Conservation (phyloP, 73 alveolate genomes). For the Durusdinium trenchii region DNA sequence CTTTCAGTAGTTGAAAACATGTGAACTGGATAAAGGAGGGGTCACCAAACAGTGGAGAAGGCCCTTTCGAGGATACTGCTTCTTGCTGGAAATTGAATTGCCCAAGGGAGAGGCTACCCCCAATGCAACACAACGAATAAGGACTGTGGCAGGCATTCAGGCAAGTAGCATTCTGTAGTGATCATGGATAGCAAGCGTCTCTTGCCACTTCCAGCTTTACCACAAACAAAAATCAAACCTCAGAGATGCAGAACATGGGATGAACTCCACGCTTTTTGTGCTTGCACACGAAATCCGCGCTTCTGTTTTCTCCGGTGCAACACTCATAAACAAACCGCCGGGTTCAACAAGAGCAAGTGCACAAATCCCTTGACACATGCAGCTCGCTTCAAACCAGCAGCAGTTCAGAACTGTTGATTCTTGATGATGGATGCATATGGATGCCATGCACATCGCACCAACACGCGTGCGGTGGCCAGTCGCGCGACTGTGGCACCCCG, state of each 20-base stretch:
- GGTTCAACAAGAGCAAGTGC: neutral
- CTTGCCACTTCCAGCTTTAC: conserved; percentile 42
- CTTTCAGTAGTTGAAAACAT: too few species aligned
- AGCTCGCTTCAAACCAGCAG: neutral
- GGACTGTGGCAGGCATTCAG: too few species aligned
- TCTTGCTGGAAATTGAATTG: too few species aligned
- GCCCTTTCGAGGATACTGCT: too few species aligned
- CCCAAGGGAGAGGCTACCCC: too few species aligned
- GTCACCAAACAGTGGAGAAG: too few species aligned
- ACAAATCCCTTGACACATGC: neutral
- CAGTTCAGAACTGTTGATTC: neutral
- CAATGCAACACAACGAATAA: too few species aligned
- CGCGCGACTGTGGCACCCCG: neutral
- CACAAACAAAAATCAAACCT: conserved; percentile 52
- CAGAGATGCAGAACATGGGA: neutral
- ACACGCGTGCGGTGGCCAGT: neutral
- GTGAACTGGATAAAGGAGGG: too few species aligned
- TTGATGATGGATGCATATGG: neutral
- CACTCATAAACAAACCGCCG: neutral
- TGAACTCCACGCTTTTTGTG: too few species aligned
- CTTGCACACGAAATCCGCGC: too few species aligned
- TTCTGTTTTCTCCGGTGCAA: too few species aligned
- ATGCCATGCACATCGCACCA: neutral
- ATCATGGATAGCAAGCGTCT: conserved; percentile 31
- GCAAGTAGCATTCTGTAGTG: conserved; percentile 32